Conservation (phyloP, 2,329 filamentous ascomycete genomes). For the Pseudopyricularia javanii region DNA sequence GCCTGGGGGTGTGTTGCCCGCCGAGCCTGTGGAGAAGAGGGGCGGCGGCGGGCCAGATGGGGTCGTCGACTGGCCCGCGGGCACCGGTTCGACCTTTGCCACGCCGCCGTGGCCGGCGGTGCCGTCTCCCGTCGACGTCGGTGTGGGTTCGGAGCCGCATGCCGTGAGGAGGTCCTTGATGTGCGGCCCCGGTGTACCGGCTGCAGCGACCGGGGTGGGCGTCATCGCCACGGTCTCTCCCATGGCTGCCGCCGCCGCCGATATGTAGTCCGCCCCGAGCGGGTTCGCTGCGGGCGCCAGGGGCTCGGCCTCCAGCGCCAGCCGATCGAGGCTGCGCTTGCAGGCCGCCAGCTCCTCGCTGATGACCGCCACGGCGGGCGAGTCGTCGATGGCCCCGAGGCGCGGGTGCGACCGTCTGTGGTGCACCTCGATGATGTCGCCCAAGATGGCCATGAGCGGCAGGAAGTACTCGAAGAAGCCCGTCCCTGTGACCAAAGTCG, state of each 20-base stretch:
- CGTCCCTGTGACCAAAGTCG: slow-evolving; percentile 23
- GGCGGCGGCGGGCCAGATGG: not conserved
- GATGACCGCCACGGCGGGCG: slow-evolving; percentile 20
- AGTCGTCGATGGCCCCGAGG: slow-evolving; percentile 22
- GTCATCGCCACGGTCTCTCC: not conserved
- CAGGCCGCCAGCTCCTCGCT: slow-evolving; percentile 22
- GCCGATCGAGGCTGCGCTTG: slow-evolving; percentile 22
- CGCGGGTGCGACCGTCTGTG: slow-evolving; percentile 28
- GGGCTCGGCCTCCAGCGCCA: slow-evolving; percentile 13
- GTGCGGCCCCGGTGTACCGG: slow-evolving; percentile 6
- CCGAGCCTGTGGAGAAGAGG: not conserved
- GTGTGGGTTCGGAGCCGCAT: not conserved
- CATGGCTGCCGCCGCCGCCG: not conserved
- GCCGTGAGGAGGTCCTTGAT: slow-evolving; percentile 12
- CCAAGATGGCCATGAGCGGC: slow-evolving; percentile 33
- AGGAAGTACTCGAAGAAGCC: slow-evolving; percentile 37
- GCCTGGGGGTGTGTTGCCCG: not conserved
- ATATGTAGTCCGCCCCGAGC: not conserved
- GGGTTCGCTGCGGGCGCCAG: not conserved
- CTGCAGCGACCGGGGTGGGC: not conserved
- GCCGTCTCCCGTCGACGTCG: not conserved
- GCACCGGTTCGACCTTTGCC: not conserved
- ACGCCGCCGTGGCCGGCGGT: not conserved
- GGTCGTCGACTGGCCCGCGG: not conserved
- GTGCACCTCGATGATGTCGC: slow-evolving; percentile 35